Conservation (phyloP, 1,139 yeast genomes). For the Wickerhamomyces sp. region DNA sequence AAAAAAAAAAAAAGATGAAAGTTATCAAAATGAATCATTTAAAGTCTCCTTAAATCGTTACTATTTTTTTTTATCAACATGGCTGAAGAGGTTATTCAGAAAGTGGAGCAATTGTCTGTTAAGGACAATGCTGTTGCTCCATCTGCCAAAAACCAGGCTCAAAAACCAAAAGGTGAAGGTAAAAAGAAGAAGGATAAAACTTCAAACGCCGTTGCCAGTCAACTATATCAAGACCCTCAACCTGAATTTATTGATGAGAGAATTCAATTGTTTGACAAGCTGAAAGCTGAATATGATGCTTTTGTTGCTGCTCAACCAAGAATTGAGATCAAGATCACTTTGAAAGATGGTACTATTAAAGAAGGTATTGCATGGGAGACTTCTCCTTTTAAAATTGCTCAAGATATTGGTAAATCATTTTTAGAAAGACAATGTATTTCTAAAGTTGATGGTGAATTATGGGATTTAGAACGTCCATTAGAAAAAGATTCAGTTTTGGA, state of each 20-base stretch:
- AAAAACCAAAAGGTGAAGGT: slow-evolving; percentile 17
- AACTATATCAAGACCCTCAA: slow-evolving; percentile 63
- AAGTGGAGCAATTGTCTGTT: slow-evolving; percentile 44
- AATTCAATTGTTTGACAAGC: slow-evolving; percentile 70
- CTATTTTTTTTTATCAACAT: slow-evolving; percentile 16
- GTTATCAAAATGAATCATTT: background rate
- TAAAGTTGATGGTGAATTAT: slow-evolving; percentile 81
- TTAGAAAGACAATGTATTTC: slow-evolving; percentile 86
- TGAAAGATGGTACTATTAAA: slow-evolving; percentile 80
- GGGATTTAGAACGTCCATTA: slow-evolving; percentile 96
- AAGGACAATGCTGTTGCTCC: slow-evolving; percentile 4
- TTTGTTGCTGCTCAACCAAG: slow-evolving; percentile 58
- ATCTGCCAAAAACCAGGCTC: slow-evolving; percentile 5
- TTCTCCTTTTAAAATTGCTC: slow-evolving; percentile 82
- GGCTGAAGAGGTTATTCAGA: slow-evolving; percentile 43
- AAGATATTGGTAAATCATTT: slow-evolving; percentile 80
- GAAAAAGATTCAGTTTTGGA: slow-evolving; percentile 69
- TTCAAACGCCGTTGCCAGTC: slow-evolving; percentile 25
- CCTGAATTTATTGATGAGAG: slow-evolving; percentile 82
- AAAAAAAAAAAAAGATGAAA: background rate
- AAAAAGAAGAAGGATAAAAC: slow-evolving; percentile 26
- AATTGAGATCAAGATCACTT: slow-evolving; percentile 67
- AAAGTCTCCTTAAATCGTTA: too few species aligned
- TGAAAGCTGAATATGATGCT: slow-evolving; percentile 74
- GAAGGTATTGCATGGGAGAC: slow-evolving; percentile 88